Evolutionary conservation across 805 yeast species (phyloP), one percentile per base, ranked within the genome.

Genomic region (Scheffersomyces amazonensis): DNA sequence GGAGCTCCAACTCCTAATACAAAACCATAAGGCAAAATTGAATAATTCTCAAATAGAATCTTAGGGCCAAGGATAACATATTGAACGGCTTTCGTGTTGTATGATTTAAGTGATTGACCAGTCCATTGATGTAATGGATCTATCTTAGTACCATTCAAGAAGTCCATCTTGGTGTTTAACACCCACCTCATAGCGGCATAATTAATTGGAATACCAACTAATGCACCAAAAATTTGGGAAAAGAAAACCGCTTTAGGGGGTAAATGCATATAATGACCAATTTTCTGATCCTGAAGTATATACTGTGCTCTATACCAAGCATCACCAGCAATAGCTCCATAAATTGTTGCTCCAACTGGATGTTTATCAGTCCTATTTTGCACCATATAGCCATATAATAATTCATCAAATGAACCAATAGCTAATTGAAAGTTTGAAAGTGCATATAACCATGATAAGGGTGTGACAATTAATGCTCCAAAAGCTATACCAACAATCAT

Each of bases 81-180:
- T 44, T 68, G 74, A 17, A 71, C 57, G 10, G 74, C 71, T 41
- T 69, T 71, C n/a, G 71, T 62, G 43, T 69, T 66, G 42, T 57
- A 62, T 16, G 56, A 50, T 17, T 58, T 50, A 23, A 71, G 53
- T 2, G 54, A 35, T 43, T 71, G 76, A 2, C 73, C 75, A 1
- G 74, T 69, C 76, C 76, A 71, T 44, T 71, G 76, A 40, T 66
- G 70, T 21, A 69, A 48, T 2, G 71, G 69, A 47, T 71, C 76
- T 2, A 40, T 47, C 20, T 52, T 56, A 5, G 46, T 38, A 3
- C 69, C 68, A 9, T 52, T 42, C 37, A 63, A 44, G 31, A 47
- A 71, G 7, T 54, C 63, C 29, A 39, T 34, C 39, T 71, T 72
- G 22, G 62, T 52, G 3, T 42, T 42, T 23, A 72, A 37, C 13